A percentile compares a stretch with the other conserved stretches of the same genome.
Conservation (phyloP, 805 yeast genomes). For the Starmerella powellii region DNA sequence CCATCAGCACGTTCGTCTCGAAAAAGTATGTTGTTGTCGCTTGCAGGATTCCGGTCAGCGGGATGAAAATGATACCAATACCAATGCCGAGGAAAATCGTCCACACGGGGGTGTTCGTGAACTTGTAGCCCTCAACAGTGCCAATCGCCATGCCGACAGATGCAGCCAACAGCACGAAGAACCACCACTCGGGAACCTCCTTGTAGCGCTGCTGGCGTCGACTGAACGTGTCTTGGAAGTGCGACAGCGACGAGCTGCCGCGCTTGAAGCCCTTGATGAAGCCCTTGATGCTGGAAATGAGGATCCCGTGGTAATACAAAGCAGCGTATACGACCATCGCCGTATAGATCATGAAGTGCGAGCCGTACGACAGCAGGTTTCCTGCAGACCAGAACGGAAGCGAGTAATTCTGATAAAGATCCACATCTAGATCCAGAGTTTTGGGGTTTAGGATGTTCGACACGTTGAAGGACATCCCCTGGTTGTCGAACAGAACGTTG, state of each 20-base stretch:
- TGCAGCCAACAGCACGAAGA: constrained; percentile 32
- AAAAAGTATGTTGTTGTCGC: constrained; percentile 39
- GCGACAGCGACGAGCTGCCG: constrained; percentile 25
- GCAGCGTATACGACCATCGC: constrained; percentile 38
- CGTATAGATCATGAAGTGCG: constrained; percentile 45
- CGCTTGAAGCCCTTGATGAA: constrained; percentile 20
- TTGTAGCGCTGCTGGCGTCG: constrained; percentile 44
- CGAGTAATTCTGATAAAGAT: constrained; percentile 45
- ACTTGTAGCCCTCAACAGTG: constrained; percentile 30
- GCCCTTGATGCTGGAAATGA: constrained; percentile 3
- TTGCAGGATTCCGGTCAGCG: constrained; percentile 39
- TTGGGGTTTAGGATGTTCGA: constrained; percentile 35
- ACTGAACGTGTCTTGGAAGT: constrained; percentile 42
- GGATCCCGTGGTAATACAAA: constrained; percentile 18
- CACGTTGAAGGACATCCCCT: constrained; percentile 39
- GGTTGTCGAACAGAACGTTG: constrained; percentile 38
- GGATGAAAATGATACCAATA: constrained; percentile 39
- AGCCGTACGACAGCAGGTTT: constrained; percentile 46
- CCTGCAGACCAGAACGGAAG: constrained; percentile 61
- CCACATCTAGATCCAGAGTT: constrained; percentile 34
- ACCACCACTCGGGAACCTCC: constrained; percentile 55
- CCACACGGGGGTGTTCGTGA: constrained; percentile 47
- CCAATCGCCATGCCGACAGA: constrained; percentile 38
- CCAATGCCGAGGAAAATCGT: constrained; percentile 43
- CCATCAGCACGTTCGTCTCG: constrained; percentile 38